Evolutionary conservation across 176 grass and related monocot species (phyloP), one percentile per base, ranked within the genome.

Genomic region (Bolboschoenus planiculmis): DNA sequence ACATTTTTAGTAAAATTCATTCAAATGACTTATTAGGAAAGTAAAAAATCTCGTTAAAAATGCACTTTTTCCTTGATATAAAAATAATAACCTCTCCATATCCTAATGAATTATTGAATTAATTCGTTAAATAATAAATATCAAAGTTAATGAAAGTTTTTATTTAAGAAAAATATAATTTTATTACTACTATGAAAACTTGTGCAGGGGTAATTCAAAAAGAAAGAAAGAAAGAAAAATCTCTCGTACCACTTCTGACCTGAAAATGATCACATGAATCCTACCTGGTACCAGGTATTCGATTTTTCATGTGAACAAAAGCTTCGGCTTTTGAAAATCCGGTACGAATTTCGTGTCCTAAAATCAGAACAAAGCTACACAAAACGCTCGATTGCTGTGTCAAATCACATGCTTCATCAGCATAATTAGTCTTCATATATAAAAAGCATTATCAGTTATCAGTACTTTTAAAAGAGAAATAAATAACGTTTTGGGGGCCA

Each of bases 361-460:
- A 81, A 64, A 81, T 61, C 23, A 64, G 56, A 81, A 61, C 39
- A 79, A 39, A 29, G 7, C 37, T 68, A 86, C 76, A 64, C 29
- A 65, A 43, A 57, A 79, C 18, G 10, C 58, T 86, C 77, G 84
- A 67, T 86, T 80, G 46, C 7, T 67, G 75, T 0, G 57, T 58
- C 29, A 27, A 63, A 8, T 62, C 84, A 80, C 84, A 78, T 86
- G 84, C 75, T 86, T 78, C 2, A 48, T 48, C 43, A 37, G 10
- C 30, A 53, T 35, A 20, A 86, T 78, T 34, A 73, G 3, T 63
- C 10, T 42, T 46, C 26, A 56, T 6, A 6, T 40, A 53, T 3
- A 53, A 53, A 44, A 60, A 81, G n/a, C n/a, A 43, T 59, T 39
- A 42, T 40, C n/a, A 8, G 27, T 59, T 39, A 42, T 40, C n/a